Evolutionary conservation across 495 filamentous ascomycete species (phyloP).

Genomic region (Penicillium macrosclerotiorum): DNA sequence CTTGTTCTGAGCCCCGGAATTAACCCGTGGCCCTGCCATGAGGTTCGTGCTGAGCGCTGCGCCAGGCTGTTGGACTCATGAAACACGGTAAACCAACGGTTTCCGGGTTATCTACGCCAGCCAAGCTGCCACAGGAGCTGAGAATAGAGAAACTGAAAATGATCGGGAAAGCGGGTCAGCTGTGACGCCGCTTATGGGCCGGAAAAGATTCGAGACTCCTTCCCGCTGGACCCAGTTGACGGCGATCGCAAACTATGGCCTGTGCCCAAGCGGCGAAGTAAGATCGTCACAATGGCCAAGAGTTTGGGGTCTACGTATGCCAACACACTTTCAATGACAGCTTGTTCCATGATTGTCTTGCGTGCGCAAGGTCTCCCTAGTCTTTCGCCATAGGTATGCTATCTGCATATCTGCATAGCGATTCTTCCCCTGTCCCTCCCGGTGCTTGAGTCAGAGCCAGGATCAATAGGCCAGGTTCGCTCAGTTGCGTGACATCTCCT

Average conservation of each 20-base stretch:
- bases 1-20: neutral
- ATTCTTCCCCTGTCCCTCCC: neutral
- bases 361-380: neutral
- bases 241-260: conserved; percentile 9
- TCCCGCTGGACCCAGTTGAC: conserved; percentile 4
- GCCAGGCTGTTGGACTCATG: neutral
- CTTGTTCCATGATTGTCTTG: neutral
- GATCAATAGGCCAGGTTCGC: conserved; percentile 2
- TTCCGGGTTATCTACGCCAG: too few species aligned
- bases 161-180: neutral
- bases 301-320: neutral
- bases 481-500: conserved; percentile 10
- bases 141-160: neutral
- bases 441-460: neutral
- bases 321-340: too few species aligned
- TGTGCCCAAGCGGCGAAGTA: conserved; percentile 3
- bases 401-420: neutral
- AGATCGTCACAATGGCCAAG: conserved; percentile 10
- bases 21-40: conserved; percentile 3
- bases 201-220: conserved; percentile 11
- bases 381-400: neutral
- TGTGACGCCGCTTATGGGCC: conserved; percentile 3
- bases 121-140: neutral
- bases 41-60: neutral
- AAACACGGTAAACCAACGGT: too few species aligned